Evolutionary conservation across 495 filamentous ascomycete species (phyloP).

Genomic region (Delitschia confertaspora): DNA sequence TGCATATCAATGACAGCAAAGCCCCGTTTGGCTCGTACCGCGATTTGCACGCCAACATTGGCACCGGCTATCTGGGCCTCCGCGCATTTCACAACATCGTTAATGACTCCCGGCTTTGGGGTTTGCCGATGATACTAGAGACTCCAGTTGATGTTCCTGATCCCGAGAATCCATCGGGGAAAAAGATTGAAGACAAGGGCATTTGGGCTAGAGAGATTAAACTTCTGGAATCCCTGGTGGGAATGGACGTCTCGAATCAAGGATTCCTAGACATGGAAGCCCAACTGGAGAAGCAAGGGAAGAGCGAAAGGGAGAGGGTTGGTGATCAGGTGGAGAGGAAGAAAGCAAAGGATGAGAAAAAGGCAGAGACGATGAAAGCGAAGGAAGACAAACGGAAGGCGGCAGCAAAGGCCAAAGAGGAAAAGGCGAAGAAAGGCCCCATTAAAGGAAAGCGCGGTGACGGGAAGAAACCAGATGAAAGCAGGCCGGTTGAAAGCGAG

Average conservation of each 20-base stretch:
- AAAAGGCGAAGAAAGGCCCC: no score
- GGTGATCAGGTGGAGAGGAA: slow-evolving; percentile 70
- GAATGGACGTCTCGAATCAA: slow-evolving; percentile 60
- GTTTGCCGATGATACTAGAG: slow-evolving; percentile 84
- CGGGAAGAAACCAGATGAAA: no score
- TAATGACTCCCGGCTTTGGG: slow-evolving; percentile 69
- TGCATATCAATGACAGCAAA: slow-evolving; percentile 93
- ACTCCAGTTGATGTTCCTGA: slow-evolving; percentile 74
- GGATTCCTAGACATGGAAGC: slow-evolving; percentile 59
- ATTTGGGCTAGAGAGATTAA: slow-evolving; percentile 39
- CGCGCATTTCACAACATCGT: slow-evolving; percentile 84
- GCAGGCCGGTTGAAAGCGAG: no score
- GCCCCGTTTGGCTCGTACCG: slow-evolving; percentile 67
- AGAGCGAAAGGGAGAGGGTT: slow-evolving; percentile 59
- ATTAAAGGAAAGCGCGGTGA: no score
- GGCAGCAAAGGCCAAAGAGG: no score
- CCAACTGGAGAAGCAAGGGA: slow-evolving; percentile 57
- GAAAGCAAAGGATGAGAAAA: slow-evolving; percentile 40
- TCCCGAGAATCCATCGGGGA: slow-evolving; percentile 53
- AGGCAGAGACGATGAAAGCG: slow-evolving; percentile 17
- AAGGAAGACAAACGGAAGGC: slow-evolving; percentile 9
- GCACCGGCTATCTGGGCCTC: slow-evolving; percentile 82
- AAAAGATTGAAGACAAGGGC: slow-evolving; percentile 61
- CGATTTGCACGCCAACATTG: slow-evolving; percentile 91
- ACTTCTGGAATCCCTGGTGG: slow-evolving; percentile 78